A percentile compares a stretch with the other conserved stretches of the same genome.
Evolutionary conservation across 176 grass and related monocot genomes (phyloP).

Genomic region (Cenchrus fungigraminus): DNA sequence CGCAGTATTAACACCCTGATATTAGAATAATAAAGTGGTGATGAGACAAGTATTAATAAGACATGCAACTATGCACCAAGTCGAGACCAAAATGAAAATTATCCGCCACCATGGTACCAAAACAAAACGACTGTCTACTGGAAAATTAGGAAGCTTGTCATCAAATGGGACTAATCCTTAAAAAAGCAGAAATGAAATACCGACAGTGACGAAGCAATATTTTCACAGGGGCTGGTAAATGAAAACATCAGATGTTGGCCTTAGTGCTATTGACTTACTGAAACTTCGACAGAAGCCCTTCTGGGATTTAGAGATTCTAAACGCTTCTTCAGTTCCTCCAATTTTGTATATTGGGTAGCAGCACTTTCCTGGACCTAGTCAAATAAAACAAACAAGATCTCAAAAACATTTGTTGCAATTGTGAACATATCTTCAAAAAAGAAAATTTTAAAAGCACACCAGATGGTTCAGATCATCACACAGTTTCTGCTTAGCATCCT

Average conservation of each 20-base stretch:
- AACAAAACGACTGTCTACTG: background rate
- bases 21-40: conserved; percentile 24
- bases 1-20: conserved; percentile 43
- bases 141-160: background rate
- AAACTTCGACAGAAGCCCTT: conserved; percentile 58
- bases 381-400: conserved; percentile 35
- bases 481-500: conserved; percentile 79
- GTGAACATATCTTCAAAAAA: background rate
- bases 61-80: background rate
- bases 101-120: background rate
- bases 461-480: conserved; percentile 85
- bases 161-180: background rate
- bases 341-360: conserved; percentile 72
- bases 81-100: background rate
- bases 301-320: conserved; percentile 79
- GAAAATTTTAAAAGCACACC: conserved; percentile 51
- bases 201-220: background rate
- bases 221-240: conserved; percentile 17
- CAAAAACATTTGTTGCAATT: conserved; percentile 18
- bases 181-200: background rate
- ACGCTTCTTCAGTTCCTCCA: conserved; percentile 87
- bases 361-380: conserved; percentile 90
- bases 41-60: conserved; percentile 28
- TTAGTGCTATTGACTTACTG: conserved; percentile 46
- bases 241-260: background rate